These are phyloP conservation scores for Lactarius pseudohatsudake DNA, from an alignment of 768 basidiomycete genomes.

Conservation along the genomic window DNA sequence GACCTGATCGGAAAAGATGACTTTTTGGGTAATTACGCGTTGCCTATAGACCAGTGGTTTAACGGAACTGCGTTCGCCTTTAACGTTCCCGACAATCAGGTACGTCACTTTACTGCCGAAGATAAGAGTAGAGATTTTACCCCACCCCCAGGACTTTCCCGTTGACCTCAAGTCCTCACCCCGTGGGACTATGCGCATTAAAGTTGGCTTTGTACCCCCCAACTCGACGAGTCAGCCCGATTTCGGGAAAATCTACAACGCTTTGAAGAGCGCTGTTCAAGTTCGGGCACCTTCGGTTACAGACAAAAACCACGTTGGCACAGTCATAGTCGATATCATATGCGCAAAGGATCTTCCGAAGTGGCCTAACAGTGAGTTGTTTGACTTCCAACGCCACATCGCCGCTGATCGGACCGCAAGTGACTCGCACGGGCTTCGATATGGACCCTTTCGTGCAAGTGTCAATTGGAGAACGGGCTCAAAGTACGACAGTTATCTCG, in stretches of 20 bases:
- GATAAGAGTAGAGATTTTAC: neutral
- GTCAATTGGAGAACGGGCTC: no score
- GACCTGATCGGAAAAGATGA: no score
- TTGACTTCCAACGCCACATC: no score
- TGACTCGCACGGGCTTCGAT: no score
- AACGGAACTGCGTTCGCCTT: no score
- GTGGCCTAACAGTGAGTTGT: conserved; percentile 38
- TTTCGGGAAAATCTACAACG: neutral
- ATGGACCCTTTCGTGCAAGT: no score
- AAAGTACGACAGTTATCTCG: no score
- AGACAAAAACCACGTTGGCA: neutral
- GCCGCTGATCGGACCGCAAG: no score
- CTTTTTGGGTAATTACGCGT: no score
- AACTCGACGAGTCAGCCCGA: neutral
- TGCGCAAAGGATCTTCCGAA: conserved; percentile 46
- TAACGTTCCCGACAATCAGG: neutral
- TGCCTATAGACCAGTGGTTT: no score
- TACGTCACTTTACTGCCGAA: neutral
- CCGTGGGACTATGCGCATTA: neutral
- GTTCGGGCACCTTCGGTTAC: no score
- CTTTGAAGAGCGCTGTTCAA: neutral
- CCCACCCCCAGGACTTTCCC: neutral
- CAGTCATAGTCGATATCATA: no score
- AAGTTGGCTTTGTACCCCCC: neutral
- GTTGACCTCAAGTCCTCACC: neutral